A percentile compares a stretch with the other conserved stretches of the same genome.
Evolutionary conservation across 805 yeast species (phyloP).

Genomic region (Ogataea allantospora): DNA sequence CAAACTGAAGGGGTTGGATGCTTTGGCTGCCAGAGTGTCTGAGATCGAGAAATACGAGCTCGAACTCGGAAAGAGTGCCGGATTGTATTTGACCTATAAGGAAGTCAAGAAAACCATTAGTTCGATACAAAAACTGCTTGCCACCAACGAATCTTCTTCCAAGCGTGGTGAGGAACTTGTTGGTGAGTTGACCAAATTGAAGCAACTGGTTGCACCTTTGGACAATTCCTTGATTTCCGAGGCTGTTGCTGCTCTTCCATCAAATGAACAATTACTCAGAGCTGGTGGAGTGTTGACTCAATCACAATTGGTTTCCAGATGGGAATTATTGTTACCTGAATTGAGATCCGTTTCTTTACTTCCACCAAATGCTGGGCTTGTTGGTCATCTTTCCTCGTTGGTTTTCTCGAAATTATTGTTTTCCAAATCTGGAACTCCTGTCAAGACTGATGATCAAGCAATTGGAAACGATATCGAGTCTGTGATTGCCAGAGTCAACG

Average conservation of each 20-base stretch:
- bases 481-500: conserved; percentile 80
- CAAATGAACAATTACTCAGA: conserved; percentile 36
- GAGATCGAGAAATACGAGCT: conserved; percentile 55
- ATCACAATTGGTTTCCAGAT: conserved; percentile 74
- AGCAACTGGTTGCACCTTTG: conserved; percentile 37
- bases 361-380: conserved; percentile 93
- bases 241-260: conserved; percentile 48
- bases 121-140: conserved; percentile 40
- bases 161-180: conserved; percentile 49
- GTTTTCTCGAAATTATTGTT: conserved; percentile 73
- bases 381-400: conserved; percentile 84
- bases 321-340: conserved; percentile 80
- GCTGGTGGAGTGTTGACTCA: conserved; percentile 67
- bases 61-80: conserved; percentile 42
- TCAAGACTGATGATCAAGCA: conserved; percentile 30
- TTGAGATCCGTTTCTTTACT: conserved; percentile 83
- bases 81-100: conserved; percentile 36
- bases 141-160: conserved; percentile 36
- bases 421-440: conserved; percentile 74
- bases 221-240: conserved; percentile 35
- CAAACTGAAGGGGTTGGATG: conserved; percentile 66
- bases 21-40: conserved; percentile 52
- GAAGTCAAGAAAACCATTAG: conserved; percentile 45
- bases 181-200: conserved; percentile 36
- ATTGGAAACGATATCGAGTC: conserved; percentile 82